phyloP scores from a whole-genome alignment of 2,329 filamentous ascomycete genomes.

The Fusarium albidum region DNA sequence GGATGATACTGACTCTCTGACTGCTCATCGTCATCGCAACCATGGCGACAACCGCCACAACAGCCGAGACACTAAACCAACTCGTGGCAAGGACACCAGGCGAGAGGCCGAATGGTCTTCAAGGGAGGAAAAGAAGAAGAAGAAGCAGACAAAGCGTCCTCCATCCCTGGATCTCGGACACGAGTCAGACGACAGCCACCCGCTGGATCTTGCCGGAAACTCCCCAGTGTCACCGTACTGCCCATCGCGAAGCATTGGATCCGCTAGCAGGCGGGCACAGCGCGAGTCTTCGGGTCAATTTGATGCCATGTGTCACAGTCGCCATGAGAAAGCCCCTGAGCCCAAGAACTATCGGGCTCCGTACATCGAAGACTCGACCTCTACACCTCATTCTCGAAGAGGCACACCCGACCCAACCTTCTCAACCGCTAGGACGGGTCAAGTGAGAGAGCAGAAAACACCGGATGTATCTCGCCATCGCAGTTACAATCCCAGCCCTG shows the following conservation, averaged over 20 bases:
- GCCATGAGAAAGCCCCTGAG: neutral
- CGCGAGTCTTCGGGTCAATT: constrained; percentile 30
- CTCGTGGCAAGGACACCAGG: neutral
- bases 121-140: neutral
- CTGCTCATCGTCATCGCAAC: constrained; percentile 11
- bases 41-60: neutral
- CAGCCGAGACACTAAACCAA: neutral
- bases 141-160: neutral
- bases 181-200: too few relatives aligned
- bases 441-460: neutral
- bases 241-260: constrained; percentile 36
- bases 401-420: neutral
- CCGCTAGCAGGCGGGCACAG: constrained; percentile 42
- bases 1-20: constrained; percentile 25
- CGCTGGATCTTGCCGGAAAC: neutral
- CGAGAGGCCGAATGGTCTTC: neutral
- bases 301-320: constrained; percentile 23
- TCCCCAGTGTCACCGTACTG: constrained; percentile 22
- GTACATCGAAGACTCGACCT: constrained; percentile 39
- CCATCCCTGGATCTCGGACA: constrained; percentile 2
- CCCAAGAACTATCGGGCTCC: constrained; percentile 35
- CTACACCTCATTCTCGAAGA: constrained; percentile 13
- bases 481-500: neutral
- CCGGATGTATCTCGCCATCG: neutral
- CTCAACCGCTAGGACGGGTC: neutral